A percentile compares a stretch with the other conserved stretches of the same genome.
phyloP scores from a whole-genome alignment of 139 green algal species.

The Ulvella scutata region DNA sequence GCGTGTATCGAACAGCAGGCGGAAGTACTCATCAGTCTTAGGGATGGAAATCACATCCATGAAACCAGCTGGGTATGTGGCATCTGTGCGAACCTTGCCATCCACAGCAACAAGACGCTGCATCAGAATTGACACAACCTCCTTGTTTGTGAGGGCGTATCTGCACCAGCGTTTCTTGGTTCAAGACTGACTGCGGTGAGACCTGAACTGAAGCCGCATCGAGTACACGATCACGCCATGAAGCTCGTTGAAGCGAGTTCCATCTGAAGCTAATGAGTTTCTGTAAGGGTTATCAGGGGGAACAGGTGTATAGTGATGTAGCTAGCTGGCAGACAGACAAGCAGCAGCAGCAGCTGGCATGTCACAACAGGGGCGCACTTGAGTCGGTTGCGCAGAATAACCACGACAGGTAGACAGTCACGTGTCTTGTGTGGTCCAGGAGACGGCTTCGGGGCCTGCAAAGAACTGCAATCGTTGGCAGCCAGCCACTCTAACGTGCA shows the following conservation, averaged over 20 bases:
- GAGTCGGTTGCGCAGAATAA: conserved; percentile 95
- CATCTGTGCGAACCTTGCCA: conserved; percentile 92
- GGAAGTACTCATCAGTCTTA: conserved; percentile 87
- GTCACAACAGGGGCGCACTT: conserved; percentile 52
- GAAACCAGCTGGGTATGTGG: conserved; percentile 91
- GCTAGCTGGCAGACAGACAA: background rate
- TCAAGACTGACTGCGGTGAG: too few relatives aligned
- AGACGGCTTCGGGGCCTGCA: conserved; percentile 92
- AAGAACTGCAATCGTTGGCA: background rate
- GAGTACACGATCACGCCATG: too few relatives aligned
- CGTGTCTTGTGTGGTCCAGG: conserved; percentile 92
- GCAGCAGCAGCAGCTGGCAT: background rate
- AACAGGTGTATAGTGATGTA: too few relatives aligned
- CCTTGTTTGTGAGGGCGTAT: conserved; percentile 94
- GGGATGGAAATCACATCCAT: conserved; percentile 96
- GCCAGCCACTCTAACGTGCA: background rate
- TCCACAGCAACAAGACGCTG: conserved; percentile 93
- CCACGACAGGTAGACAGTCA: conserved; percentile 92
- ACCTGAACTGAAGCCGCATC: too few relatives aligned
- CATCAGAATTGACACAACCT: conserved; percentile 95
- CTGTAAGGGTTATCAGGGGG: too few relatives aligned
- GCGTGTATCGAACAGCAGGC: conserved; percentile 92
- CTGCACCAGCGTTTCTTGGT: too few relatives aligned
- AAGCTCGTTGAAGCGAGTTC: too few relatives aligned
- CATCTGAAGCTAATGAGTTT: too few relatives aligned